Percentiles rank a stretch among this genome's conserved stretches.
These are phyloP conservation scores for Hypoxylon sp. DNA, from an alignment of 2,329 filamentous ascomycete genomes.

Conservation along the genomic window DNA sequence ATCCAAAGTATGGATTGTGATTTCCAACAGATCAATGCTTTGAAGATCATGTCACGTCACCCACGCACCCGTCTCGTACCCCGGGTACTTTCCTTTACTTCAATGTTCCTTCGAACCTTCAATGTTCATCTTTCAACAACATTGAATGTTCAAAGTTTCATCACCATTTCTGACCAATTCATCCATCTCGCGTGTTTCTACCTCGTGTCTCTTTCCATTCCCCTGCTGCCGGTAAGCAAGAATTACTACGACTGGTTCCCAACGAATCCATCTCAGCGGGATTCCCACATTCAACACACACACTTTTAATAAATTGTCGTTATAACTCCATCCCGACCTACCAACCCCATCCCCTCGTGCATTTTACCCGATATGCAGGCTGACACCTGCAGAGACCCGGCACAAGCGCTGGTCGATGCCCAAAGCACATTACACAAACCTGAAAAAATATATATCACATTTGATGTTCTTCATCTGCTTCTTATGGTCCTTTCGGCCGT, in stretches of 20 bases:
- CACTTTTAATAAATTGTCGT: conserved; percentile 8
- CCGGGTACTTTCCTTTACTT: background rate
- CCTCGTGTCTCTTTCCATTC: conserved; percentile 37
- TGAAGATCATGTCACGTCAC: conserved; percentile 14
- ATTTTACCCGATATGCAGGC: conserved; percentile 48
- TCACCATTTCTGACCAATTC: conserved; percentile 37
- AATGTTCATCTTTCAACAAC: background rate
- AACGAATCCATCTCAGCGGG: conserved; percentile 28
- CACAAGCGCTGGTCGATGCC: conserved; percentile 39
- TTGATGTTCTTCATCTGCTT: background rate
- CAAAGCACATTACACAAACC: conserved; percentile 28
- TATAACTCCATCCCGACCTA: conserved; percentile 27
- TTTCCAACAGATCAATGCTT: conserved; percentile 2
- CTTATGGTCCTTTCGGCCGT: conserved; percentile 33
- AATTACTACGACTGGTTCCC: conserved; percentile 46
- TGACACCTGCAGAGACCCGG: conserved; percentile 40
- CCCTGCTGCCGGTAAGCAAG: conserved; percentile 33
- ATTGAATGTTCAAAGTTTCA: conserved; percentile 19
- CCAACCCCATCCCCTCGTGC: conserved; percentile 36
- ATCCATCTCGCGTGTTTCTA: conserved; percentile 39
- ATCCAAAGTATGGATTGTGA: background rate
- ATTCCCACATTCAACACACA: conserved; percentile 28
- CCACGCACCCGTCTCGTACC: background rate
- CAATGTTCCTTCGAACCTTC: background rate
- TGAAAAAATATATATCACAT: conserved; percentile 8